Conservation (phyloP, 2,329 filamentous ascomycete genomes). For the Paracoccidioides brasiliensis region DNA sequence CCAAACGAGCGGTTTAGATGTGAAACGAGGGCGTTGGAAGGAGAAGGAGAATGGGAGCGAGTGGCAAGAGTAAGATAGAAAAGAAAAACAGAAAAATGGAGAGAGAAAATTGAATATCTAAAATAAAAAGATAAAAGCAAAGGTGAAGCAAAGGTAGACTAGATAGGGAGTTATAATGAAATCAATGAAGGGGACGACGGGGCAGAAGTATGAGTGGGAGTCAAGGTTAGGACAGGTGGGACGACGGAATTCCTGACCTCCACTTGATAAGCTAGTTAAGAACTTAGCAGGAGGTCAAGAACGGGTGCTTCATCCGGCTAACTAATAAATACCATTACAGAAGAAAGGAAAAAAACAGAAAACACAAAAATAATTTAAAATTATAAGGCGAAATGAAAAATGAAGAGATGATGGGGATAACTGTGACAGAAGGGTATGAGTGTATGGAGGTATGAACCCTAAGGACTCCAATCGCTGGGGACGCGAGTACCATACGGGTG, state of each 20-base stretch:
- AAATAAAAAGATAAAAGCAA: neutral
- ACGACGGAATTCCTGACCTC: neutral
- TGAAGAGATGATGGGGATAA: neutral
- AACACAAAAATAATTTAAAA: slow-evolving; percentile 1
- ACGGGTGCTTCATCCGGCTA: neutral
- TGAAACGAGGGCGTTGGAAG: neutral
- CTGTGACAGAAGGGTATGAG: neutral
- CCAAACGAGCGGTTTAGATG: neutral
- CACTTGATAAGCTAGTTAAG: neutral
- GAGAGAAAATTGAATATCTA: neutral
- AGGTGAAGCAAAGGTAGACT: neutral
- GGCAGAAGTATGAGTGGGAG: neutral
- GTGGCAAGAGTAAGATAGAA: neutral
- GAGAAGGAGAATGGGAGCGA: neutral
- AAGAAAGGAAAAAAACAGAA: neutral
- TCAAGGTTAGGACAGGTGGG: neutral
- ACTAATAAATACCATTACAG: slow-evolving; percentile 1
- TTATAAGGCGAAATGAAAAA: slow-evolving; percentile 2
- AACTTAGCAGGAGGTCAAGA: neutral
- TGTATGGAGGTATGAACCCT: neutral
- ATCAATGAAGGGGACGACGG: neutral
- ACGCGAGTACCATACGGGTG: slow-evolving; percentile 9
- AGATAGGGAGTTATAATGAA: neutral
- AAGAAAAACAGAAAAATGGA: neutral
- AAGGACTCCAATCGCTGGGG: neutral